A percentile compares a stretch with the other conserved stretches of the same genome.
phyloP scores from a whole-genome alignment of 1,284 basidiomycete species.

The Rhodotorula sp. region DNA sequence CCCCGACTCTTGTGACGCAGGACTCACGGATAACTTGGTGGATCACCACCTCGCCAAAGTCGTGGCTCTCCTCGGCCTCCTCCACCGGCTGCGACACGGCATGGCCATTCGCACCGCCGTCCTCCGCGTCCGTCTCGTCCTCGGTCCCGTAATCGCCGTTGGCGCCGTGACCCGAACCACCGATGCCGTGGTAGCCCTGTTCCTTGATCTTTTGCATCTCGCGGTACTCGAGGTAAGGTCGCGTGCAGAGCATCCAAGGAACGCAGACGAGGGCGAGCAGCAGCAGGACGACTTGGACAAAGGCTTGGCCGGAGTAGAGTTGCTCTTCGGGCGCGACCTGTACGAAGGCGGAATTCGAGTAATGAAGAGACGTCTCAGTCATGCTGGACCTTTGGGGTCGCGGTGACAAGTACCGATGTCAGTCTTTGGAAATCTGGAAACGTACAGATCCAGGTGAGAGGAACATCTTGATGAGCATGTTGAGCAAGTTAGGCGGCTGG shows the following conservation, averaged over 20 bases:
- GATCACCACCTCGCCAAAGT: slow-evolving; percentile 91
- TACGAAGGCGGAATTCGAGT: slow-evolving; percentile 42
- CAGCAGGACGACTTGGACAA: slow-evolving; percentile 77
- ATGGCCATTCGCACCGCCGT: slow-evolving; percentile 59
- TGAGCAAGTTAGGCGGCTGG: slow-evolving; percentile 82
- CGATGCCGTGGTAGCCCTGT: slow-evolving; percentile 73
- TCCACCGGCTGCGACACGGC: slow-evolving; percentile 36
- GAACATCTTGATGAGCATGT: slow-evolving; percentile 96
- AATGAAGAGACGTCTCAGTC: no score
- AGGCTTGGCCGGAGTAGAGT: slow-evolving; percentile 84
- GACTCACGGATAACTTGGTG: slow-evolving; percentile 84
- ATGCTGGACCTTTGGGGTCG: no score
- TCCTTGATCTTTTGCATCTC: slow-evolving; percentile 81
- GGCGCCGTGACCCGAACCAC: slow-evolving; percentile 57
- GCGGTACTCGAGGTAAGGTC: slow-evolving; percentile 91
- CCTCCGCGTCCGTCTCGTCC: slow-evolving; percentile 64
- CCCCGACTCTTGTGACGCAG: slow-evolving; percentile 27
- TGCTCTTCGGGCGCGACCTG: slow-evolving; percentile 64
- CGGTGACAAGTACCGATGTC: no score
- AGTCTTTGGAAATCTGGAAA: not conserved
- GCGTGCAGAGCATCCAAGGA: slow-evolving; percentile 88
- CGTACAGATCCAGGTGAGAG: slow-evolving; percentile 68
- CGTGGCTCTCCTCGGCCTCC: slow-evolving; percentile 56
- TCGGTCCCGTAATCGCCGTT: slow-evolving; percentile 48
- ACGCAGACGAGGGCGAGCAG: slow-evolving; percentile 82